A percentile compares a stretch with the other conserved stretches of the same genome.
Evolutionary conservation across 2,329 filamentous ascomycete species (phyloP).

Genomic region (Trichophyton equinum): DNA sequence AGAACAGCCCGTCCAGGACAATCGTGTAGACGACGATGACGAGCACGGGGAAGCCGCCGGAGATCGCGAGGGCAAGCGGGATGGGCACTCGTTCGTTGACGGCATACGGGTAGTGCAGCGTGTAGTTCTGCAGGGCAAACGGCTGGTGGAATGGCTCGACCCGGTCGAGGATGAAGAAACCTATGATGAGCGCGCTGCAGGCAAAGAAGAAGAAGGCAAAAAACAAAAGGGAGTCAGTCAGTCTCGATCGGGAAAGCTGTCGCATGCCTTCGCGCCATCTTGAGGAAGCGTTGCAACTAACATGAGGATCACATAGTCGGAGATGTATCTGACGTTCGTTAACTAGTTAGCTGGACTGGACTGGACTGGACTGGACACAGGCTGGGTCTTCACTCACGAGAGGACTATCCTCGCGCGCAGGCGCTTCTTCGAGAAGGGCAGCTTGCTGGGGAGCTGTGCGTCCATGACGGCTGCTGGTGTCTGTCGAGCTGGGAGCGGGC

Average conservation of each 20-base stretch:
- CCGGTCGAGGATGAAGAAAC: constrained; percentile 42
- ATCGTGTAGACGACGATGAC: constrained; percentile 46
- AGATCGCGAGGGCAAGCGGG: constrained; percentile 37
- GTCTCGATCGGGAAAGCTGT: constrained; percentile 7
- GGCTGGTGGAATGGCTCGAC: constrained; percentile 45
- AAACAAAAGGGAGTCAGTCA: constrained; percentile 1
- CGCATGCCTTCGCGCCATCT: constrained; percentile 5
- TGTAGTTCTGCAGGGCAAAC: constrained; percentile 45
- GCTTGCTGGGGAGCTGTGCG: constrained; percentile 26
- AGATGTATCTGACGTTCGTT: constrained; percentile 36
- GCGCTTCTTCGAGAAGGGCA: constrained; percentile 43
- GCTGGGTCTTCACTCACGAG: constrained; percentile 31
- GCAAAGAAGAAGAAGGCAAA: background rate
- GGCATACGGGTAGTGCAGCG: constrained; percentile 47
- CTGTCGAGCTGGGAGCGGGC: too few species aligned
- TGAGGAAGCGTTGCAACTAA: constrained; percentile 23
- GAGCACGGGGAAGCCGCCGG: constrained; percentile 36
- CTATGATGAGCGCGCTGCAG: constrained; percentile 37
- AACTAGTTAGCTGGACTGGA: too few species aligned
- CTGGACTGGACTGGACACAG: too few species aligned
- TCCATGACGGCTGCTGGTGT: constrained; percentile 8
- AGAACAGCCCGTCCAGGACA: constrained; percentile 47
- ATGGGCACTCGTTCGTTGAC: constrained; percentile 44
- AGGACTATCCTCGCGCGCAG: constrained; percentile 40
- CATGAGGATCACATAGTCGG: constrained; percentile 49